These are phyloP conservation scores for Crithidia sp. DNA, from an alignment of 208 protist genomes.

Conservation along the genomic window DNA sequence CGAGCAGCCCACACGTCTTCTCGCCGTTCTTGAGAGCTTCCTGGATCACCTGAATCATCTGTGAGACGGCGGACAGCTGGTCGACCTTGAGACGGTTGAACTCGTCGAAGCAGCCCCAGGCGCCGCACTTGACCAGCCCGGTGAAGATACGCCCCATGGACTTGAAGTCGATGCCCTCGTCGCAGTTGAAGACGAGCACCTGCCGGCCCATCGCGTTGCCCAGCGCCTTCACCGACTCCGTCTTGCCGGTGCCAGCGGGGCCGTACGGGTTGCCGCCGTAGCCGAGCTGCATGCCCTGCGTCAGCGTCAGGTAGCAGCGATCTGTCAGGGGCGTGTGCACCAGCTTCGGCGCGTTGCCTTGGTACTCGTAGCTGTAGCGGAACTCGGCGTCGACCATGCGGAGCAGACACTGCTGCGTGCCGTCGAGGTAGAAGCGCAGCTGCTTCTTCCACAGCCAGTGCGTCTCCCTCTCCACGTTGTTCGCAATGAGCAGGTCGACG, in stretches of 20 bases:
- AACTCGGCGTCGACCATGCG: slow-evolving; percentile 96
- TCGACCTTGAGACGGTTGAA: slow-evolving; percentile 99
- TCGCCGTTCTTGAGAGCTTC: slow-evolving; percentile 95
- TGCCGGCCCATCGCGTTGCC: slow-evolving; percentile 97
- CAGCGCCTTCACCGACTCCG: slow-evolving; percentile 98
- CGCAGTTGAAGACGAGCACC: slow-evolving; percentile 99
- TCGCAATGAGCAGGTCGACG: slow-evolving; percentile 86
- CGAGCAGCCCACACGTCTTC: slow-evolving; percentile 88
- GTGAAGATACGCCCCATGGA: slow-evolving; percentile 99
- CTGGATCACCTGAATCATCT: slow-evolving; percentile 99
- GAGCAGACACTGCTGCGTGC: slow-evolving; percentile 71
- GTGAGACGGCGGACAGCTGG: slow-evolving; percentile 98
- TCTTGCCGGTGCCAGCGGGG: slow-evolving; percentile 99
- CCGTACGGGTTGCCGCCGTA: slow-evolving; percentile 99
- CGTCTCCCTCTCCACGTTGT: slow-evolving; percentile 76
- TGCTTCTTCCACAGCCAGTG: slow-evolving; percentile 98
- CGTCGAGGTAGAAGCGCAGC: slow-evolving; percentile 94
- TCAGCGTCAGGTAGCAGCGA: slow-evolving; percentile 98
- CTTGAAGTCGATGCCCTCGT: slow-evolving; percentile 99
- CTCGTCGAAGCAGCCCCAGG: slow-evolving; percentile 99
- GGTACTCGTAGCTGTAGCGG: slow-evolving; percentile 98
- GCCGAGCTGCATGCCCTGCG: slow-evolving; percentile 97
- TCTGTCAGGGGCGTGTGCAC: slow-evolving; percentile 99
- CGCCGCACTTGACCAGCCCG: slow-evolving; percentile 98
- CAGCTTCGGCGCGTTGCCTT: slow-evolving; percentile 98